Evolutionary conservation across 495 filamentous ascomycete genomes (phyloP).

Genomic region (Recurvomyces mirabilis): DNA sequence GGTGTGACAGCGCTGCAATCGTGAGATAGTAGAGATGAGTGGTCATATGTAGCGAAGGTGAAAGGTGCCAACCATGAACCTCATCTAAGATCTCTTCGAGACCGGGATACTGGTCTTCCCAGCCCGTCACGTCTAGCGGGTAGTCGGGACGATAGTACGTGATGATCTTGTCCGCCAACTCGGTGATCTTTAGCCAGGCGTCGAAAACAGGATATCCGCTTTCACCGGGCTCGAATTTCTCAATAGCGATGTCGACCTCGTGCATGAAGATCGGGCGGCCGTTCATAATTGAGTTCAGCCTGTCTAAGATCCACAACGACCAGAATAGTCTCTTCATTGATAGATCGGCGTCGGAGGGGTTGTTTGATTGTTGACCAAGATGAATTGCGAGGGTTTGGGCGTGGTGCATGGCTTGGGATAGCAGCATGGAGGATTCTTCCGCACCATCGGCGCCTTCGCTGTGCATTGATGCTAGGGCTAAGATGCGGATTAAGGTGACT

Average conservation of each 20-base stretch:
- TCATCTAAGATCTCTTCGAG: slow-evolving; percentile 60
- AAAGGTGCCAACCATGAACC: slow-evolving; percentile 56
- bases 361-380: slow-evolving; percentile 33
- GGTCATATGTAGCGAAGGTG: slow-evolving; percentile 52
- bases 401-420: slow-evolving; percentile 40
- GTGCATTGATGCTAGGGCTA: slow-evolving; percentile 38
- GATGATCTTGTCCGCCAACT: slow-evolving; percentile 53
- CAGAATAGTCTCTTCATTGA: slow-evolving; percentile 49
- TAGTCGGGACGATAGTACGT: slow-evolving; percentile 51
- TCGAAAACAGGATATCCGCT: slow-evolving; percentile 34
- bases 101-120: slow-evolving; percentile 48
- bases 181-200: slow-evolving; percentile 42
- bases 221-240: slow-evolving; percentile 10
- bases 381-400: slow-evolving; percentile 58
- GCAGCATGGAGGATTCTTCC: slow-evolving; percentile 32
- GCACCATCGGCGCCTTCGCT: slow-evolving; percentile 34
- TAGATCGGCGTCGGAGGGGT: slow-evolving; percentile 19
- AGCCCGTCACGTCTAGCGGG: slow-evolving; percentile 34
- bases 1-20: slow-evolving; percentile 51
- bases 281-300: slow-evolving; percentile 50
- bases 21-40: slow-evolving; percentile 61
- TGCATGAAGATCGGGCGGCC: slow-evolving; percentile 55
- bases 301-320: slow-evolving; percentile 57
- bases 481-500: slow-evolving; percentile 30
- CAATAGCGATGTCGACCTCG: slow-evolving; percentile 47